phyloP scores from a whole-genome alignment of 768 basidiomycete species.

The Jaapia argillacea region DNA sequence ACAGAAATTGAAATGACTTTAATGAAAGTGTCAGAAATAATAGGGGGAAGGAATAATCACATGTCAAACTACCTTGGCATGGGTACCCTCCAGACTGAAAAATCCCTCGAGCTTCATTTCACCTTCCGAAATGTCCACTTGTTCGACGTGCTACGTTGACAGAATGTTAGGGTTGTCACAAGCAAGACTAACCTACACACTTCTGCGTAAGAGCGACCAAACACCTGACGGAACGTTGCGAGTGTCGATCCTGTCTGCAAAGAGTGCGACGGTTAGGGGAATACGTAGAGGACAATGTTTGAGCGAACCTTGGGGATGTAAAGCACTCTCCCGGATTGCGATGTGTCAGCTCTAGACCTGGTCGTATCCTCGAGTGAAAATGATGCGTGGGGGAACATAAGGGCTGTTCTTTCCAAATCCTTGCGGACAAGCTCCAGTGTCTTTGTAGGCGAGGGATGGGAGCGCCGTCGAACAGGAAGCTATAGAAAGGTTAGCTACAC shows the following conservation, averaged over 20 bases:
- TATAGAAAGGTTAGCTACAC: too few relatives aligned
- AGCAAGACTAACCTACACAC: slow-evolving; percentile 27
- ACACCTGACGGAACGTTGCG: slow-evolving; percentile 61
- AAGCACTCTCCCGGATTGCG: slow-evolving; percentile 35
- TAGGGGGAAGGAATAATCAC: slow-evolving; percentile 7
- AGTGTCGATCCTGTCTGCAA: slow-evolving; percentile 54
- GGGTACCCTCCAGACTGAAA: slow-evolving; percentile 67
- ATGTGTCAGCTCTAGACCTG: too few relatives aligned
- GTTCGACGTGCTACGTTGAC: slow-evolving; percentile 51
- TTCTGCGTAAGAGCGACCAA: slow-evolving; percentile 62
- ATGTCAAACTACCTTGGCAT: slow-evolving; percentile 62
- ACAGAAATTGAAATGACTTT: slow-evolving; percentile 81
- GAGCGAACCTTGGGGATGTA: slow-evolving; percentile 56
- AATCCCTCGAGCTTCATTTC: slow-evolving; percentile 66
- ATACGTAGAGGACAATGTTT: too few relatives aligned
- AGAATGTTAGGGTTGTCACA: slow-evolving; percentile 4
- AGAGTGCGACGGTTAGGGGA: too few relatives aligned
- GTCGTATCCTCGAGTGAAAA: slow-evolving; percentile 59
- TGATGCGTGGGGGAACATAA: slow-evolving; percentile 60
- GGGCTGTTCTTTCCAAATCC: slow-evolving; percentile 63
- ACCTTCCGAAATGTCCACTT: slow-evolving; percentile 39
- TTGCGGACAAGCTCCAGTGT: slow-evolving; percentile 60
- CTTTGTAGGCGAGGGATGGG: slow-evolving; percentile 49
- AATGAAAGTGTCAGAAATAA: slow-evolving; percentile 9
- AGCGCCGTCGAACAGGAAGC: slow-evolving; percentile 74